phyloP scores from a whole-genome alignment of 2,329 filamentous ascomycete genomes.

The Coniochaeta sp. region DNA sequence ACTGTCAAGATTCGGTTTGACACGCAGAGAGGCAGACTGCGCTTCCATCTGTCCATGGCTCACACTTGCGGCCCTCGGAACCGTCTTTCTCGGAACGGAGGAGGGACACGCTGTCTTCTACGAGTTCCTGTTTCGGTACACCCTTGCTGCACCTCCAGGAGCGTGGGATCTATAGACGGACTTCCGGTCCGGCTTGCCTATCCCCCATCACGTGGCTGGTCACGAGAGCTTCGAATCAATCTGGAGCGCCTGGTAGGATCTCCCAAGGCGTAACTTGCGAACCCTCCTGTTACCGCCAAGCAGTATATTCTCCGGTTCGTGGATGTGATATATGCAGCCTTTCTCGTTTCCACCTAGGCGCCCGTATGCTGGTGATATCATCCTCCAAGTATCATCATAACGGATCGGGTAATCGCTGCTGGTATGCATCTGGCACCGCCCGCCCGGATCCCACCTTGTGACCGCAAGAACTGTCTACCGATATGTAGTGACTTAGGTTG shows the following conservation, averaged over 20 bases:
- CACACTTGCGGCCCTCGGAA: neutral
- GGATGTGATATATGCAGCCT: neutral
- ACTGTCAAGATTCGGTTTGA: neutral
- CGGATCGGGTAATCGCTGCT: neutral
- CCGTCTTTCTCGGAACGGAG: neutral
- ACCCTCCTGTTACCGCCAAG: neutral
- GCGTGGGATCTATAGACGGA: neutral
- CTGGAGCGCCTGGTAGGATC: no score
- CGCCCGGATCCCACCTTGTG: neutral
- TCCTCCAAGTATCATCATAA: neutral
- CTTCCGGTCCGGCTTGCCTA: neutral
- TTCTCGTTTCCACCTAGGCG: neutral
- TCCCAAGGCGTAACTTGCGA: neutral
- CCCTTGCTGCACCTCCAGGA: neutral
- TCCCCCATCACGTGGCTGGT: neutral
- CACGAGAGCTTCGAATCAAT: neutral
- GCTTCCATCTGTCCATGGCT: slow-evolving; percentile 1
- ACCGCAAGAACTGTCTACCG: neutral
- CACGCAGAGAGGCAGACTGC: neutral
- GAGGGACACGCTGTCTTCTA: neutral
- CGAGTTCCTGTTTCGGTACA: neutral
- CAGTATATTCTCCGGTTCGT: neutral
- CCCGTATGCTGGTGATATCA: neutral
- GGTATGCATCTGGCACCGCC: neutral
- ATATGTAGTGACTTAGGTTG: neutral